phyloP scores from a whole-genome alignment of 1,284 basidiomycete species.

The Neonothopanus nambi region DNA sequence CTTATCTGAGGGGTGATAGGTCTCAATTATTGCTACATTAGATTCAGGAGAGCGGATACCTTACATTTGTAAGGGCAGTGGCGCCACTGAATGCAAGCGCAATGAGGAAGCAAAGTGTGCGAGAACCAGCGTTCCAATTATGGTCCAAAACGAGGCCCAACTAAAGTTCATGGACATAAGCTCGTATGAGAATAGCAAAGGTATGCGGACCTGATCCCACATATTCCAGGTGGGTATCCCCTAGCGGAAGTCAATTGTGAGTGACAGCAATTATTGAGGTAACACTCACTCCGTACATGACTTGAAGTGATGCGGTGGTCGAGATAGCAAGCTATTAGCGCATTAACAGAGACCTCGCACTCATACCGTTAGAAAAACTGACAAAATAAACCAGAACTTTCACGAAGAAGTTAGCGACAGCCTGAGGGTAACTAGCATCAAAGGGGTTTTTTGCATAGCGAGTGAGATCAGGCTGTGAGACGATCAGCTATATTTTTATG shows the following conservation, averaged over 20 bases:
- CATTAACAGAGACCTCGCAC: background rate
- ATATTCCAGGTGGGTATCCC: constrained; percentile 5
- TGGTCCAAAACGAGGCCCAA: constrained; percentile 4
- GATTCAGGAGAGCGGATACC: background rate
- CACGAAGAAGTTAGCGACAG: constrained; percentile 5
- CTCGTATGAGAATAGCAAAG: background rate
- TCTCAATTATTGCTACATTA: background rate
- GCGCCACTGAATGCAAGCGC: constrained; percentile 2
- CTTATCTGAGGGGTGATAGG: background rate
- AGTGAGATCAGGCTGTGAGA: constrained; percentile 10
- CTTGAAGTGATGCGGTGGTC: constrained; percentile 7
- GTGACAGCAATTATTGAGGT: background rate
- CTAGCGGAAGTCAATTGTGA: background rate
- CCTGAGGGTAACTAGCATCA: constrained; percentile 11
- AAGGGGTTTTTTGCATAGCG: constrained; percentile 6
- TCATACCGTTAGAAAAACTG: background rate
- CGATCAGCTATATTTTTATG: constrained; percentile 4
- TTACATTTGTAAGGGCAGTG: constrained; percentile 10
- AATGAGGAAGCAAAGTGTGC: constrained; percentile 6
- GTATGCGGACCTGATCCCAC: constrained; percentile 5
- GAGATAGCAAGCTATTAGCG: constrained; percentile 6
- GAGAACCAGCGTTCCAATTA: constrained; percentile 8
- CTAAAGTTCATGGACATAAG: background rate
- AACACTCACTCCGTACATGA: constrained; percentile 4
- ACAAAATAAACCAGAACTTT: constrained; percentile 9